Evolutionary conservation across 2,329 filamentous ascomycete species (phyloP).

Genomic region (Leptographium galeiforme): DNA sequence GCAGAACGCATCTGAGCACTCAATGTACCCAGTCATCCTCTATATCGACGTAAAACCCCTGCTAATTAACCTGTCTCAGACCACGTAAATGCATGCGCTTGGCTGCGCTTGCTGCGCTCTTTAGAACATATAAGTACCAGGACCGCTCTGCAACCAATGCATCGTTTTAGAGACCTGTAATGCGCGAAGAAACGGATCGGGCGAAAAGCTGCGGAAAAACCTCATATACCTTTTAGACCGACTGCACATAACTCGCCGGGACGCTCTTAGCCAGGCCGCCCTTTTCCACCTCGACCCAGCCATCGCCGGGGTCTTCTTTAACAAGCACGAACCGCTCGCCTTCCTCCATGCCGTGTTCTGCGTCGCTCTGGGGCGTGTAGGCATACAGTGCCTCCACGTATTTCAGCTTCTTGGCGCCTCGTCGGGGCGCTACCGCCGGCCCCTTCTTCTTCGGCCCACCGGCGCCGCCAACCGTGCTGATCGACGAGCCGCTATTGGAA

Average conservation of each 20-base stretch:
- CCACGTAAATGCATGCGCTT: too few species aligned
- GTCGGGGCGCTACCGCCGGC: constrained; percentile 76
- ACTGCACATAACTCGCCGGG: constrained; percentile 83
- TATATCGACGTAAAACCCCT: too few species aligned
- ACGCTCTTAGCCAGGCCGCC: constrained; percentile 78
- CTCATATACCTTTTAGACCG: constrained; percentile 37
- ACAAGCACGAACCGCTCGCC: constrained; percentile 87
- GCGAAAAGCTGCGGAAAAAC: too few species aligned
- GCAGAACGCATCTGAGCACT: too few species aligned
- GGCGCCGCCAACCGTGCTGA: constrained; percentile 20
- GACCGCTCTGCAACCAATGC: too few species aligned
- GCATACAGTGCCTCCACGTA: constrained; percentile 92
- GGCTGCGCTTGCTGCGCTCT: too few species aligned
- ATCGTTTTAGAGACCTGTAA: too few species aligned
- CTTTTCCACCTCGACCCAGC: constrained; percentile 94
- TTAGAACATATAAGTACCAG: too few species aligned
- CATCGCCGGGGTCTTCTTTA: constrained; percentile 78
- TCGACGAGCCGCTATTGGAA: constrained; percentile 62
- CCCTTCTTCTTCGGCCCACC: constrained; percentile 64
- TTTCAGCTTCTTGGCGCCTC: constrained; percentile 84
- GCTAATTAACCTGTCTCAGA: too few species aligned
- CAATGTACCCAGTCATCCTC: too few species aligned
- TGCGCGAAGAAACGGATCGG: not conserved
- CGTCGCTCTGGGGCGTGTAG: constrained; percentile 72
- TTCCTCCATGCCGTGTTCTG: constrained; percentile 80